Percentiles rank a stretch among this genome's conserved stretches.
Evolutionary conservation across 192 early-diverging fungal species (phyloP).

Genomic region (Podila epigama): DNA sequence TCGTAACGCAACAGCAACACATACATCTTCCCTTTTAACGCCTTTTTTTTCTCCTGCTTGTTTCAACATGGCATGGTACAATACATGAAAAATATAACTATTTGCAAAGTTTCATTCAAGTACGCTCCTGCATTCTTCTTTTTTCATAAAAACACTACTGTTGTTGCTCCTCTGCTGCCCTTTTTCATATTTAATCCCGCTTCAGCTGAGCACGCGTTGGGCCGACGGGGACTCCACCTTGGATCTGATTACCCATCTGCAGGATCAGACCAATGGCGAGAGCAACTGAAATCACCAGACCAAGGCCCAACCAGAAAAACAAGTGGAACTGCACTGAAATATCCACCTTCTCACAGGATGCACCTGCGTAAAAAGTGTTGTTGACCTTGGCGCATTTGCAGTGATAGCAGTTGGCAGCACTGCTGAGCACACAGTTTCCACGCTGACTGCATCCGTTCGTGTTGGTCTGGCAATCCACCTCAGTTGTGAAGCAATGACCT

Average conservation of each 20-base stretch:
- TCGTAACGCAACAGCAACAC: not conserved
- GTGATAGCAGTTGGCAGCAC: conserved; percentile 39
- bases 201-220: conserved; percentile 44
- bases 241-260: conserved; percentile 36
- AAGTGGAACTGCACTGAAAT: conserved; percentile 43
- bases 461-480: conserved; percentile 30
- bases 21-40: no score
- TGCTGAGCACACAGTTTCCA: conserved; percentile 25
- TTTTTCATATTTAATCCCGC: conserved; percentile 22
- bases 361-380: conserved; percentile 35
- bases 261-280: conserved; percentile 32
- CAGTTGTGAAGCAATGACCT: conserved; percentile 17
- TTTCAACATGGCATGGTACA: no score
- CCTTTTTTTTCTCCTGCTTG: no score
- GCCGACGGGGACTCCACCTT: conserved; percentile 44
- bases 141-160: no score
- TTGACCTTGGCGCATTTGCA: conserved; percentile 42
- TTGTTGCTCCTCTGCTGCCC: not conserved
- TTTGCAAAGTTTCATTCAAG: no score
- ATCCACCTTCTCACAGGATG: conserved; percentile 36
- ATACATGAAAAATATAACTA: no score
- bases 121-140: no score
- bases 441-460: conserved; percentile 34
- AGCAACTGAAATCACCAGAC: conserved; percentile 14
- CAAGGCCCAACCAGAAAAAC: conserved; percentile 41